Percentiles rank a stretch among this genome's conserved stretches.
Conservation (phyloP, 1,139 yeast genomes). For the Nakaseomyces glabratus region DNA sequence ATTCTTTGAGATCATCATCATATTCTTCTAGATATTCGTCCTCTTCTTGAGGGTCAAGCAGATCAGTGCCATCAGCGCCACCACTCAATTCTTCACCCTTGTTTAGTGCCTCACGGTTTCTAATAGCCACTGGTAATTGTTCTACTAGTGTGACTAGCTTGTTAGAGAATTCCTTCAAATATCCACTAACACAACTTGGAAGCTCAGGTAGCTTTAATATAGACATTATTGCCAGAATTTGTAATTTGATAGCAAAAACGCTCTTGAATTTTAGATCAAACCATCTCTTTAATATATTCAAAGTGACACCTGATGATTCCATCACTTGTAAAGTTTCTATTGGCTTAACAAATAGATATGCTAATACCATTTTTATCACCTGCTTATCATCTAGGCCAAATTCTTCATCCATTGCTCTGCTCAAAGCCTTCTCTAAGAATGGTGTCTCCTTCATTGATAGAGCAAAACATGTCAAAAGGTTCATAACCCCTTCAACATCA, state of each 20-base stretch:
- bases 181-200: conserved; percentile 31
- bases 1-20: conserved; percentile 56
- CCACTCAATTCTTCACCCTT: conserved; percentile 32
- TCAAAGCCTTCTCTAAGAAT: conserved; percentile 27
- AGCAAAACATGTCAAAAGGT: conserved; percentile 31
- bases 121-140: conserved; percentile 62
- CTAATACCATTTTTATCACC: conserved; percentile 50
- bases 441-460: conserved; percentile 33
- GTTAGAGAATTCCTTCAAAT: conserved; percentile 33
- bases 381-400: conserved; percentile 30
- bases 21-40: conserved; percentile 41
- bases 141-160: conserved; percentile 44
- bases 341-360: conserved; percentile 61
- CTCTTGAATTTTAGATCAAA: conserved; percentile 50
- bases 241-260: conserved; percentile 72
- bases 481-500: conserved; percentile 37
- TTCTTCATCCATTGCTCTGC: conserved; percentile 25
- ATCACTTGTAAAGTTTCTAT: conserved; percentile 45
- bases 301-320: conserved; percentile 41
- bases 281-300: conserved; percentile 56
- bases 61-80: conserved; percentile 36
- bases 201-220: conserved; percentile 35
- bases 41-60: conserved; percentile 33
- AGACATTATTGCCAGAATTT: conserved; percentile 54
- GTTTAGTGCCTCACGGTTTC: conserved; percentile 49